These are phyloP conservation scores for Fonsecaea monophora DNA, from an alignment of 2,329 filamentous ascomycete species.

Conservation along the genomic window DNA sequence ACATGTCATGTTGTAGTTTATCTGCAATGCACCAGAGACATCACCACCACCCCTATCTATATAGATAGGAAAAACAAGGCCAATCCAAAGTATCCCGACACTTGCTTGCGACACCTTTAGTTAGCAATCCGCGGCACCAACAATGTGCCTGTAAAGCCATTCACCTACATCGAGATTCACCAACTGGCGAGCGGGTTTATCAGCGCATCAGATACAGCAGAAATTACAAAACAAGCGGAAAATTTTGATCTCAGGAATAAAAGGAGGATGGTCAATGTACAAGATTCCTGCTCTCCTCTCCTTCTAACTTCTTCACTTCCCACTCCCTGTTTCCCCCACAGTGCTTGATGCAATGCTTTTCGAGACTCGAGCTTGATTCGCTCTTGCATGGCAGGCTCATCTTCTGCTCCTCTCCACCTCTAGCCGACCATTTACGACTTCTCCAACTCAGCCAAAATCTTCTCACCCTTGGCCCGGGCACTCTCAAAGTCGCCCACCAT, in stretches of 20 bases:
- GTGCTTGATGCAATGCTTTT: neutral
- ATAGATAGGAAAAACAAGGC: too few relatives aligned
- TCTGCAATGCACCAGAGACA: neutral
- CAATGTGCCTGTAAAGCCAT: too few relatives aligned
- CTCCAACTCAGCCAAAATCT: constrained; percentile 97
- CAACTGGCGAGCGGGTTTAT: neutral
- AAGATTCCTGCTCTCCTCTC: constrained; percentile 12
- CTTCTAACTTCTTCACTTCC: constrained; percentile 10
- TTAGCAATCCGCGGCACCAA: too few relatives aligned
- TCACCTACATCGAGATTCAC: neutral
- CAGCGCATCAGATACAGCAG: neutral
- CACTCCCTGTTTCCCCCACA: neutral
- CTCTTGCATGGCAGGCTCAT: neutral
- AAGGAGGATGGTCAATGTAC: constrained; percentile 25
- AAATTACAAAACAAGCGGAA: constrained; percentile 2
- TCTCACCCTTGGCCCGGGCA: constrained; percentile 96
- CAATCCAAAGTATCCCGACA: too few relatives aligned
- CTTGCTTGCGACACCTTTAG: too few relatives aligned
- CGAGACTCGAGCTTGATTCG: neutral
- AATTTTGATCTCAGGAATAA: constrained; percentile 19
- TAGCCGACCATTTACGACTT: constrained; percentile 52
- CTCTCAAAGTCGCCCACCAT: constrained; percentile 97
- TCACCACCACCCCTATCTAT: neutral
- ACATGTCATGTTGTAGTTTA: neutral
- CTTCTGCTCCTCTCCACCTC: neutral